Percentiles rank a stretch among this genome's conserved stretches.
Evolutionary conservation across 1,284 basidiomycete species (phyloP).

Genomic region (Gymnopus androsaceus): DNA sequence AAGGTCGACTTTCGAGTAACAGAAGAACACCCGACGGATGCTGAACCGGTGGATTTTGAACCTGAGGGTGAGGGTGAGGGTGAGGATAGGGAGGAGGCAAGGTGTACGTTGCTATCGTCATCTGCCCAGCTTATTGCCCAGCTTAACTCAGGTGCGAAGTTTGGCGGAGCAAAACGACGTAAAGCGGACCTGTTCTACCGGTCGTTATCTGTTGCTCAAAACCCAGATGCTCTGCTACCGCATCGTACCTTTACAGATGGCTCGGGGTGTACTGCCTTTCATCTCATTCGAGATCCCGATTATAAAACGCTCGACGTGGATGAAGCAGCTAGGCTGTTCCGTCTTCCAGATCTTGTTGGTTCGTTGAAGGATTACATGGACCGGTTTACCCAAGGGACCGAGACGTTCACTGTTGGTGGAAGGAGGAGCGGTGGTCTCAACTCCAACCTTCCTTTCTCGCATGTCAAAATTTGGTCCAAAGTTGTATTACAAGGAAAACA

Average conservation of each 20-base stretch:
- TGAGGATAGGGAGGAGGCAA: neutral
- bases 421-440: neutral
- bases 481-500: neutral
- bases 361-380: neutral
- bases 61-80: too few relatives aligned
- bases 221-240: neutral
- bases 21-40: neutral
- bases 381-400: neutral
- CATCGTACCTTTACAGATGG: too few relatives aligned
- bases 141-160: neutral
- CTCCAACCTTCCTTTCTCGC: neutral
- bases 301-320: neutral
- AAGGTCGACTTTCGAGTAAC: neutral
- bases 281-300: neutral
- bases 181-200: neutral
- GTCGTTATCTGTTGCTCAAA: too few relatives aligned
- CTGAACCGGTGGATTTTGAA: too few relatives aligned
- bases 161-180: neutral
- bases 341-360: neutral
- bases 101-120: neutral
- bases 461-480: neutral
- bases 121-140: neutral
- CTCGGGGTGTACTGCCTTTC: neutral
- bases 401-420: neutral
- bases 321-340: neutral